Conservation (phyloP, 331 rosid genomes). For the Rosa hybrid region DNA sequence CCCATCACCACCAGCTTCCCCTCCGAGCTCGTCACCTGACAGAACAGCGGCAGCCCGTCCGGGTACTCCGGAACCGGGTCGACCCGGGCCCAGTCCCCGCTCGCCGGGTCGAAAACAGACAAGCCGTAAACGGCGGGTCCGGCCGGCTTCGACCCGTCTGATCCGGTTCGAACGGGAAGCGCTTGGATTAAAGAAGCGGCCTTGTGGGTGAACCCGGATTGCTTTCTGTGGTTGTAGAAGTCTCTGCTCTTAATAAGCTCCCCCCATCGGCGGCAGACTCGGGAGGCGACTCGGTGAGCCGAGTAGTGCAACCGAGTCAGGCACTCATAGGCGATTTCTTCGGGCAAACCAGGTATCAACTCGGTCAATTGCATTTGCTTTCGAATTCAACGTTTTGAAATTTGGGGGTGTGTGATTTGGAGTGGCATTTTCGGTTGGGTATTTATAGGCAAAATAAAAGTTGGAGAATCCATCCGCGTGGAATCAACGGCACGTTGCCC, state of each 20-base stretch:
- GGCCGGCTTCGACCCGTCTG: conserved; percentile 25
- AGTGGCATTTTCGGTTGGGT: background rate
- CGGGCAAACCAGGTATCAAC: conserved; percentile 64
- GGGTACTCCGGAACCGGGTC: conserved; percentile 60
- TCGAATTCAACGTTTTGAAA: background rate
- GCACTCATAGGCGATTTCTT: conserved; percentile 70
- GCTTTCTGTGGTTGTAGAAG: conserved; percentile 52
- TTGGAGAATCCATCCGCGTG: background rate
- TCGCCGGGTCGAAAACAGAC: conserved; percentile 52
- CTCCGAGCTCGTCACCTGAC: conserved; percentile 54
- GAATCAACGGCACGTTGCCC: background rate
- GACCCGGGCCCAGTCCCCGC: conserved; percentile 52
- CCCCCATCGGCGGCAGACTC: conserved; percentile 68
- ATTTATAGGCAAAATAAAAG: background rate
- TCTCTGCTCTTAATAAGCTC: conserved; percentile 45
- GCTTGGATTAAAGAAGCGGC: conserved; percentile 64
- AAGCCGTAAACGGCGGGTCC: conserved; percentile 44
- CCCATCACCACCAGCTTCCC: conserved; percentile 75
- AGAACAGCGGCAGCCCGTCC: conserved; percentile 64
- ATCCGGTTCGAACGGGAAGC: conserved; percentile 19
- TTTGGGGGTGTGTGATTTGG: background rate
- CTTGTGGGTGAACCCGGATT: conserved; percentile 45
- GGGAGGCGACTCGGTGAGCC: conserved; percentile 52
- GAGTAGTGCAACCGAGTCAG: conserved; percentile 62
- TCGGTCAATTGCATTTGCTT: conserved; percentile 10